Percentiles rank a stretch among this genome's conserved stretches.
Evolutionary conservation across 2,329 filamentous ascomycete genomes (phyloP).

Genomic region (Cercospora zeae-maydis): DNA sequence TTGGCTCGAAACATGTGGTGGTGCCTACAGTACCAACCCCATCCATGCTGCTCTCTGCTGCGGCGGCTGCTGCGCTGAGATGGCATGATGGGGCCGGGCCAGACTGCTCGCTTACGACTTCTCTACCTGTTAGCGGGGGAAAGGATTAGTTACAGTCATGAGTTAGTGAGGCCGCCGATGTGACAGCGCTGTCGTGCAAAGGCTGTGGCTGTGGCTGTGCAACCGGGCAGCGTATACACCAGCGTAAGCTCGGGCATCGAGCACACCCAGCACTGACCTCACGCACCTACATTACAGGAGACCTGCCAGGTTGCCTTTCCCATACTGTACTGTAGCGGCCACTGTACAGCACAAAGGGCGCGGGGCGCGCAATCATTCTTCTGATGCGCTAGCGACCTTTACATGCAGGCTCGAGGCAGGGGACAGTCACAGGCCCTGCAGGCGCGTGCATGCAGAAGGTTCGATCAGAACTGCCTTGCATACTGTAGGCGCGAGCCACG

Average conservation of each 20-base stretch:
- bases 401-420: no score
- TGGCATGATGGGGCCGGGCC: neutral
- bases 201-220: neutral
- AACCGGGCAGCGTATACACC: neutral
- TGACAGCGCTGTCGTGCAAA: neutral
- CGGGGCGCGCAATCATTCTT: neutral
- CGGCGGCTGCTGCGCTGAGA: neutral
- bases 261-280: neutral
- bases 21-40: neutral
- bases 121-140: neutral
- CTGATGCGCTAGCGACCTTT: neutral
- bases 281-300: neutral
- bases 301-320: neutral
- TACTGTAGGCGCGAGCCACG: no score
- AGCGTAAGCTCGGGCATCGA: neutral
- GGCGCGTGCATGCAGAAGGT: neutral
- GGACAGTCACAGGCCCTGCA: neutral
- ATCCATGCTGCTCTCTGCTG: neutral
- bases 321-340: no score
- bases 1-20: neutral
- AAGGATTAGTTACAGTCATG: no score
- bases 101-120: conserved; percentile 1
- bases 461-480: neutral
- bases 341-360: neutral
- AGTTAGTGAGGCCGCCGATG: neutral